phyloP scores from a whole-genome alignment of 345 rosid species.

The Streptanthus diversifolius region DNA sequence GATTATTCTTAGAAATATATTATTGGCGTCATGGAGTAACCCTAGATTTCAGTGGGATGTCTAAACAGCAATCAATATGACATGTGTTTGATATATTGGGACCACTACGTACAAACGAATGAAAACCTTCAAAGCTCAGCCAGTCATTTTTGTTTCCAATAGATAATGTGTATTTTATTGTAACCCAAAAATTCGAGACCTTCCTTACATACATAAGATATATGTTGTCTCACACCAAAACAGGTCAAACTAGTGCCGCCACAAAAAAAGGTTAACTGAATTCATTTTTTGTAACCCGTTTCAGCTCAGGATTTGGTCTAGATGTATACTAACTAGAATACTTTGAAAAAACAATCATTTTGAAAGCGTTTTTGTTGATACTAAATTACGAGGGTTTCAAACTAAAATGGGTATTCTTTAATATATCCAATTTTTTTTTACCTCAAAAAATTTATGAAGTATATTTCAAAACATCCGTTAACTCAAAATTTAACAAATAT shows the following conservation, averaged over 20 bases:
- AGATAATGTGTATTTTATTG: not conserved
- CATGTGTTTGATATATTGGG: conserved; percentile 25
- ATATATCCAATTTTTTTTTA: too few relatives aligned
- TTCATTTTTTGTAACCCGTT: not conserved
- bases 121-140: conserved; percentile 28
- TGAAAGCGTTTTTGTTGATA: not conserved
- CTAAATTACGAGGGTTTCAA: not conserved
- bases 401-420: not conserved
- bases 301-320: not conserved
- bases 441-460: too few relatives aligned
- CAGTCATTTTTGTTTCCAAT: not conserved
- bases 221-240: not conserved
- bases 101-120: conserved; percentile 33
- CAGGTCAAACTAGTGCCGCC: not conserved
- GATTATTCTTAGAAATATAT: not conserved
- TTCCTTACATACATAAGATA: not conserved
- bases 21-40: conserved; percentile 31
- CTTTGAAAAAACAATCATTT: not conserved
- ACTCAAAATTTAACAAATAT: not conserved
- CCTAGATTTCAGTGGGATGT: conserved; percentile 34
- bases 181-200: not conserved
- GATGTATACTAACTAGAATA: not conserved
- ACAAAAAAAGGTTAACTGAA: not conserved
- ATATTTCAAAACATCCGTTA: too few relatives aligned
- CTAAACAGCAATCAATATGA: conserved; percentile 22